Evolutionary conservation across 331 rosid genomes (phyloP), one percentile per base, ranked within the genome.

Genomic region (Stylosanthes scabra): DNA sequence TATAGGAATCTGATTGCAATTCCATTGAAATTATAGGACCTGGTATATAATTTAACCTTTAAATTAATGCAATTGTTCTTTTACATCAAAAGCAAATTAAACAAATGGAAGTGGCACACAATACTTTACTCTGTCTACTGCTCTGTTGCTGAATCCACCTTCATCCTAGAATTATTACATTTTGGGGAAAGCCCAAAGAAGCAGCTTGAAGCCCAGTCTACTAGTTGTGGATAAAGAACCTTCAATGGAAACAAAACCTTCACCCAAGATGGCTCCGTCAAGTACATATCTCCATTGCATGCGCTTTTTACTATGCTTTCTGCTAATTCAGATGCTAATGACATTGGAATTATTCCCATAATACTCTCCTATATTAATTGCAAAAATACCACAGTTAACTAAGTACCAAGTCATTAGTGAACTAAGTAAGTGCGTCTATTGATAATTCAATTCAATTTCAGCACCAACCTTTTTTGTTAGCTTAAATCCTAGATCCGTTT

Each of bases 201-300:
- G 8, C 25, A 28, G 3, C 66, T 57, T 27, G 6, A 11, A 14
- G 7, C 66, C 55, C n/a, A 70, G 64, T 83, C 86, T 12, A 75
- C 14, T 0, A 70, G 0, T 8, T 78, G 39, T 49, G 86, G 86
- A 74, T 8, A 59, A 40, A 74, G 4, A 9, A 79, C 14, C 60
- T 70, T 83, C 60, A 31, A 78, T 7, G 88, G 89, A 59, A 59
- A 83, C 50, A 75, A 0, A 31, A 45, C n/a, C 50, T 76, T 89
- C 14, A 76, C 34, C 91, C 88, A 83, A 1, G 83, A 65, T 11
- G 95, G 91, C 50, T 76, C 59, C 47, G 81, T 81, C 15, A 86
- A 44, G 25, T 79, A 74, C 88, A 64, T 42, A 37, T 86, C 87
- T 77, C 95, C 91, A 9, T 81, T 59, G 27, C 88, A 81, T 39